Conservation (phyloP, 129 eudicot genomes). For the Chrysanthemum lavandulifolium region DNA sequence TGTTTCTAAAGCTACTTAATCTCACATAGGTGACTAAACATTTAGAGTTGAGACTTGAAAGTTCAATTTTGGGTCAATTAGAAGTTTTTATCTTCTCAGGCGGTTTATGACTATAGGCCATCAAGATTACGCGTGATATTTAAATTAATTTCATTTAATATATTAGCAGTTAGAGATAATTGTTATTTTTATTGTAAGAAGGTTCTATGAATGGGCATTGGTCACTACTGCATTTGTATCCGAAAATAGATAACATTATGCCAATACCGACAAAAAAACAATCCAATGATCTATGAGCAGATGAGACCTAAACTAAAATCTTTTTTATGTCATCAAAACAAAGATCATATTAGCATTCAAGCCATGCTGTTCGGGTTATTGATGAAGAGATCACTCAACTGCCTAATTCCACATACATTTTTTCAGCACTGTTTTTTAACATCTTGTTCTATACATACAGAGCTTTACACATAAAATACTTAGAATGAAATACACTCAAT, state of each 20-base stretch:
- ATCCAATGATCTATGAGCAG: background rate
- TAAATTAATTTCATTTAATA: background rate
- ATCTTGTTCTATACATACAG: background rate
- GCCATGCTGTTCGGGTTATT: background rate
- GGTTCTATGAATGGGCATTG: too few relatives aligned
- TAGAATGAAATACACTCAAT: background rate
- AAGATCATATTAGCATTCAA: background rate
- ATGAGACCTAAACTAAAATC: background rate
- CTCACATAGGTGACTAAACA: background rate
- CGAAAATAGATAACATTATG: background rate
- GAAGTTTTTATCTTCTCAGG: background rate
- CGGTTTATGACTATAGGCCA: background rate
- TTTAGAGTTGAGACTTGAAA: background rate
- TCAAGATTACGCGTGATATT: background rate
- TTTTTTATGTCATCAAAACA: background rate
- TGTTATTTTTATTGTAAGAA: background rate
- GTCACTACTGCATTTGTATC: background rate
- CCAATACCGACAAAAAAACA: slow-evolving; percentile 1
- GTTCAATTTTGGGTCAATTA: background rate
- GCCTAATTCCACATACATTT: background rate
- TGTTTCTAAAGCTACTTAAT: background rate
- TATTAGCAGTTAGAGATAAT: background rate
- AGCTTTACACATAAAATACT: background rate
- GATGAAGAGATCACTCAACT: background rate
- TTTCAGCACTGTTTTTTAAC: background rate